These are phyloP conservation scores for Phoma sp. DNA, from an alignment of 2,329 filamentous ascomycete species.

Conservation along the genomic window DNA sequence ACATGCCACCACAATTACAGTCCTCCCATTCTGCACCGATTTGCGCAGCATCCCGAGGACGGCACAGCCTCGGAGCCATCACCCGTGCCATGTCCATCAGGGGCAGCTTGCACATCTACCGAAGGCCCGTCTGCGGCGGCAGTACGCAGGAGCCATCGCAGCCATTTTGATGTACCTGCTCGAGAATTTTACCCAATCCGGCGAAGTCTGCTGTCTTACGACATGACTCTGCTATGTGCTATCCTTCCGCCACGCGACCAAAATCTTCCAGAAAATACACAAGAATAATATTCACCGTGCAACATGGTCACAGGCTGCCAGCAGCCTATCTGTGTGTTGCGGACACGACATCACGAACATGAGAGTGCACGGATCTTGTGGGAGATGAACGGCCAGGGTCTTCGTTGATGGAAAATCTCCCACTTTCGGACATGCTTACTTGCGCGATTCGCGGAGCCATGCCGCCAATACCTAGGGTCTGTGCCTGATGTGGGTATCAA, in stretches of 20 bases:
- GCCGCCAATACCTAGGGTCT: constrained; percentile 37
- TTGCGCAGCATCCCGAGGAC: constrained; percentile 11
- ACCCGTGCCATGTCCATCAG: constrained; percentile 22
- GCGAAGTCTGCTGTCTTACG: constrained; percentile 13
- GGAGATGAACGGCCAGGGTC: constrained; percentile 35
- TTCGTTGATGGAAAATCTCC: constrained; percentile 41
- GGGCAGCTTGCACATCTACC: constrained; percentile 24
- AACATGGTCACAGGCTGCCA: background rate
- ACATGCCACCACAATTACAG: constrained; percentile 20
- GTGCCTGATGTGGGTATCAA: constrained; percentile 30
- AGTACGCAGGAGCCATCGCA: constrained; percentile 7
- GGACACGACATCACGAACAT: constrained; percentile 11
- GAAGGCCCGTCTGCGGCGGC: constrained; percentile 23
- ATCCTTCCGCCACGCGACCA: constrained; percentile 27
- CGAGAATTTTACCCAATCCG: constrained; percentile 2
- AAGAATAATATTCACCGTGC: background rate
- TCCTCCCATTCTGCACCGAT: constrained; percentile 11
- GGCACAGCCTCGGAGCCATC: constrained; percentile 11
- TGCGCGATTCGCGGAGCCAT: constrained; percentile 36
- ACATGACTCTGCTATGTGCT: constrained; percentile 20
- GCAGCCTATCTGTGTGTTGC: constrained; percentile 1
- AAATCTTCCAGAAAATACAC: constrained; percentile 4
- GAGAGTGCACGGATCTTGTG: constrained; percentile 8
- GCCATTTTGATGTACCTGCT: background rate
- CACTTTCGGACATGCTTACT: constrained; percentile 24